phyloP scores from a whole-genome alignment of 805 yeast genomes.

The Candida sphagnicola region DNA sequence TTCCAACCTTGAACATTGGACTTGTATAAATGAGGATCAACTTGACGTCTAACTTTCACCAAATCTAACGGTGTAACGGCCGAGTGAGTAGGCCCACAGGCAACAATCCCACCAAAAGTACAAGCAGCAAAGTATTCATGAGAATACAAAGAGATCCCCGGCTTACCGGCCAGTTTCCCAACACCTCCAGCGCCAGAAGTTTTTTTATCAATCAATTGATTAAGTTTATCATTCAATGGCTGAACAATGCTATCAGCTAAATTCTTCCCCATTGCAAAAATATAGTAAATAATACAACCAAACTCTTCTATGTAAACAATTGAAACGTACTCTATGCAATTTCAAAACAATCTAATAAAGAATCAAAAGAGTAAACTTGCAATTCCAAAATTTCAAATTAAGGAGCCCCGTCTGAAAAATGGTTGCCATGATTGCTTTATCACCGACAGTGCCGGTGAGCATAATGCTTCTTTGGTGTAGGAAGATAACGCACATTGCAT shows the following conservation, averaged over 20 bases:
- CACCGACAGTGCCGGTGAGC: no score
- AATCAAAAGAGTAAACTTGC: no score
- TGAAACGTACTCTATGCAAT: no score
- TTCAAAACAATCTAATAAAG: no score
- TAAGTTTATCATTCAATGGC: conserved; percentile 25
- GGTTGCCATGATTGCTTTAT: no score
- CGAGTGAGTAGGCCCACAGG: conserved; percentile 97
- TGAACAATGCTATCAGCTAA: conserved; percentile 28
- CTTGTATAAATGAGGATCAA: conserved; percentile 64
- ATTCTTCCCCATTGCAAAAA: conserved; percentile 12
- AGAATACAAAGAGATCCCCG: conserved; percentile 49
- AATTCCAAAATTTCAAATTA: no score
- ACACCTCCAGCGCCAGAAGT: neutral
- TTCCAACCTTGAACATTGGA: conserved; percentile 82
- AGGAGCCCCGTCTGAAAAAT: no score
- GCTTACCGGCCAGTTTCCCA: conserved; percentile 6
- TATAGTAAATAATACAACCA: no score
- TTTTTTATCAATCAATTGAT: conserved; percentile 11
- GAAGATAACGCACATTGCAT: no score
- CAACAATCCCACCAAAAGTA: conserved; percentile 73
- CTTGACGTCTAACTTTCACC: conserved; percentile 92
- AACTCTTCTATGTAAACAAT: no score
- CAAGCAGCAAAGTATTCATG: conserved; percentile 68
- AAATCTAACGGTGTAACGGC: conserved; percentile 90
- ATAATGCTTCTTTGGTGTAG: no score